Conservation (phyloP, 108 stramenopile genomes). For the Nannochloropsis salina region DNA sequence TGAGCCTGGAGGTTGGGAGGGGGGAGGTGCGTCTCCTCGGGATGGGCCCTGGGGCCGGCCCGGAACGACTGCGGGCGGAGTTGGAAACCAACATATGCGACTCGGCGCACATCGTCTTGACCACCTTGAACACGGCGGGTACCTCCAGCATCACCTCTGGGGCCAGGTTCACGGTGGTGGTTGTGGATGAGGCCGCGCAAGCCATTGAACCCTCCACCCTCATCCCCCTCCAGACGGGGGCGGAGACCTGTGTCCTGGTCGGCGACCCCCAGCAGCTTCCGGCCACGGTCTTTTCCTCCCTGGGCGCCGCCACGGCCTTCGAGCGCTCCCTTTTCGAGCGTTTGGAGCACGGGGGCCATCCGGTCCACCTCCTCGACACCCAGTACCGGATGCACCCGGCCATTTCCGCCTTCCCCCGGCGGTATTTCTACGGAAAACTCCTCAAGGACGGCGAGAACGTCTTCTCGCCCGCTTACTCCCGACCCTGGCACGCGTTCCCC, state of each 20-base stretch:
- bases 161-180: constrained; percentile 79
- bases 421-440: constrained; percentile 37
- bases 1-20: constrained; percentile 13
- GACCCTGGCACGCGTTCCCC: constrained; percentile 40
- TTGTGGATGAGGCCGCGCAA: constrained; percentile 98
- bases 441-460: constrained; percentile 53
- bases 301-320: constrained; percentile 63
- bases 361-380: constrained; percentile 82
- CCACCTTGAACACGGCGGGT: constrained; percentile 81
- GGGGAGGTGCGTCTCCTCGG: not conserved
- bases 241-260: constrained; percentile 51
- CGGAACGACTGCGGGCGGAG: not conserved
- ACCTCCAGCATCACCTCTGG: constrained; percentile 73
- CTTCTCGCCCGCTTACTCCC: constrained; percentile 28
- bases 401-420: constrained; percentile 80
- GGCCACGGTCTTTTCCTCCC: constrained; percentile 83
- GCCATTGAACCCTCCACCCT: constrained; percentile 89
- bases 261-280: constrained; percentile 98
- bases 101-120: constrained; percentile 85
- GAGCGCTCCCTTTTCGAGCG: constrained; percentile 92
- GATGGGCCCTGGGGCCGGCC: not conserved
- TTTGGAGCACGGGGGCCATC: constrained; percentile 81
- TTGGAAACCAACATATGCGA: constrained; percentile 58
- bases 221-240: constrained; percentile 77
- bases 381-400: constrained; percentile 97